Base-by-base conservation (phyloP, 345 rosid genomes). In the Moringa oleifera region DNA sequence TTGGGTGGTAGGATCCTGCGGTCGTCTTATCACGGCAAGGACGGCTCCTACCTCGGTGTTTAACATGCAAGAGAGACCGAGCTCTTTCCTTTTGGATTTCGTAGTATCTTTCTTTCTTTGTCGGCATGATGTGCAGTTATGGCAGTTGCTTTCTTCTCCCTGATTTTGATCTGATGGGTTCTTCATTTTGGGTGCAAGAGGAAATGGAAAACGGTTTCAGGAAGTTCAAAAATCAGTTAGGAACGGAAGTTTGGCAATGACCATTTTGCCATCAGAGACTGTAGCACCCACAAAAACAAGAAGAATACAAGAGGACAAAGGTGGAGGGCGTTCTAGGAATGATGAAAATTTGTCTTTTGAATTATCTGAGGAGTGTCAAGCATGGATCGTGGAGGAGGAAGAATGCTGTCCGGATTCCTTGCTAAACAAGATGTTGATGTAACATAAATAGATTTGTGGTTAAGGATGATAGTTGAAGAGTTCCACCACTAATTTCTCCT, bases 11-110 rank as follows among this genome's bases (percentile, higher is more conserved):
- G 75, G 67, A 54, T 78, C 79, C 0, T 41, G 20, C 1, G 96
- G 96, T 2, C 97, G 77, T 24, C 97, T 83, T 23, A 93, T 76
- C 37, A 88, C 89, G 0, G 95, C 95, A 0, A 93, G 85, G 57
- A 93, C 80, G 8, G 97, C 93, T 0, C 92, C 91, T 0, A 93
- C 90, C 66, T 93, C 98, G 0, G 98, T 86, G 83, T 86, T 93
- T 49, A 93, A 76, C 97, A 93, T 93, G 80, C 96, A 93, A 0
- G 97, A 88, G 55, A 88, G 64, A 16, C 85, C 90, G 0, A 85
- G 66, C 71, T 86, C 85, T 73, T 78, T 88, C 63, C 88, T 73
- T 52, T 65, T 75, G 56, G 71, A 61, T 66, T 58, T 73, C 20
- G 36, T 54, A 2, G 18, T n/a, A 36, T 62, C 59, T 64, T 70